Evolutionary conservation across 345 rosid genomes (phyloP), one percentile per base, ranked within the genome.

Genomic region (Raphanus sativus): DNA sequence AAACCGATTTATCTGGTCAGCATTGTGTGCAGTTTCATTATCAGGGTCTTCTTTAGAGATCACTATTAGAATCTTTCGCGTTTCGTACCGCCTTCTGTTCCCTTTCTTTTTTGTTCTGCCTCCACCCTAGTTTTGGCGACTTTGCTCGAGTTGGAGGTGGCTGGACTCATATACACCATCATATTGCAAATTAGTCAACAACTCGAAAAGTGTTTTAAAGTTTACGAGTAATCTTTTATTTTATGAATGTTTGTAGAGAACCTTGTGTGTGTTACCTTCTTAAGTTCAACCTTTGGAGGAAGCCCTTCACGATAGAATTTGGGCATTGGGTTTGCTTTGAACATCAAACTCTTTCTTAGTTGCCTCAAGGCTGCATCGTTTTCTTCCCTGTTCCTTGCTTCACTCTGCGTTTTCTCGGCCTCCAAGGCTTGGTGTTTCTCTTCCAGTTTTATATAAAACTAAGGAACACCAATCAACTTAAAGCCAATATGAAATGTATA

Each of bases 321-420:
- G 24, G 98, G 98, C 86, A 94, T 90, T 8, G 98, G 97, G 59
- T 73, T 91, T 6, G 98, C 98, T 83, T 84, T 94, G 69, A 90
- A 84, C 67, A 68, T 80, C 87, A 94, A 86, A 84, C 85, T 88
- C 86, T 83, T 94, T 81, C 97, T 88, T 66, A 94, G 74, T 81
- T 88, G 86, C 85, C 84, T 94, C 77, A 94, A 86, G n/a, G 90
- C 92, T 10, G 88, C 98, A 59, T 91, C 90, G 69, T 30, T 87
- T 86, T 90, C 97, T 82, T 94, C 97, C 98, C 88, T 91, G 83
- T 81, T 83, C 82, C 96, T 87, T 54, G 85, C 94, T 67, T 91
- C 90, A 62, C 83, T 89, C 70, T 94, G 89, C 74, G 58, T 84
- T 82, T 83, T 87, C 87, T 94, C 91, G n/a, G 84, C 91, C 84